A percentile compares a stretch with the other conserved stretches of the same genome.
Conservation (phyloP, 179 eudicot genomes). For the Beta lomatogona region DNA sequence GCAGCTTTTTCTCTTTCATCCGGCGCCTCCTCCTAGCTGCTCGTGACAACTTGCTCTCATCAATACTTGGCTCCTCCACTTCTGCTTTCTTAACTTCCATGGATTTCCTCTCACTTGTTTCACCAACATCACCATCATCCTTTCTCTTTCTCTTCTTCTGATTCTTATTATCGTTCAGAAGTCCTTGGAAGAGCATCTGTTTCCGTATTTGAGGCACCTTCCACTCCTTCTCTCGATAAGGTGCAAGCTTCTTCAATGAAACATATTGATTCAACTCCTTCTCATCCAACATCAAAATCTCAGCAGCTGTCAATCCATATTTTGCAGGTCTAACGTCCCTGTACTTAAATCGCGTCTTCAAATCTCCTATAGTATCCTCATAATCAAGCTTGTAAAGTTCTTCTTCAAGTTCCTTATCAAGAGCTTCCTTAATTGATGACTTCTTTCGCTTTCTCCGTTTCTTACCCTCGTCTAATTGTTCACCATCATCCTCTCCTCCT, state of each 20-base stretch:
- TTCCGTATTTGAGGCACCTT: constrained; percentile 55
- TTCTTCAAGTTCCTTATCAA: constrained; percentile 67
- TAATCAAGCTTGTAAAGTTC: constrained; percentile 86
- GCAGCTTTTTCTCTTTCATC: constrained; percentile 45
- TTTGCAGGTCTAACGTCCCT: constrained; percentile 52
- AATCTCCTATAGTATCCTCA: constrained; percentile 81
- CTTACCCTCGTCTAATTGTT: constrained; percentile 18
- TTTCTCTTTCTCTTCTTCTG: constrained; percentile 37
- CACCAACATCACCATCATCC: constrained; percentile 23
- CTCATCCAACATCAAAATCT: constrained; percentile 67
- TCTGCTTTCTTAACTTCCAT: constrained; percentile 26
- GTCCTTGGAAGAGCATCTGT: constrained; percentile 33
- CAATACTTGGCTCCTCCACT: constrained; percentile 36
- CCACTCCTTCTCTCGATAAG: constrained; percentile 86
- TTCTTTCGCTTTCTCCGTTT: constrained; percentile 57
- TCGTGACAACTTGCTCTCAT: constrained; percentile 45
- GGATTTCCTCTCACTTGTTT: constrained; percentile 1
- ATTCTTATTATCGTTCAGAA: constrained; percentile 17
- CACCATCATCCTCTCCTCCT: constrained; percentile 37
- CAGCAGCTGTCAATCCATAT: constrained; percentile 62
- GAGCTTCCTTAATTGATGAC: constrained; percentile 50
- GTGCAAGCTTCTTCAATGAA: constrained; percentile 82
- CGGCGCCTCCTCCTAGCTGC: constrained; percentile 52
- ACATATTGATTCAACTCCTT: constrained; percentile 89
- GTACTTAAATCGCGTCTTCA: constrained; percentile 89